Conservation (phyloP, 352 stramenopile genomes). For the Pythium vanterpoolii region DNA sequence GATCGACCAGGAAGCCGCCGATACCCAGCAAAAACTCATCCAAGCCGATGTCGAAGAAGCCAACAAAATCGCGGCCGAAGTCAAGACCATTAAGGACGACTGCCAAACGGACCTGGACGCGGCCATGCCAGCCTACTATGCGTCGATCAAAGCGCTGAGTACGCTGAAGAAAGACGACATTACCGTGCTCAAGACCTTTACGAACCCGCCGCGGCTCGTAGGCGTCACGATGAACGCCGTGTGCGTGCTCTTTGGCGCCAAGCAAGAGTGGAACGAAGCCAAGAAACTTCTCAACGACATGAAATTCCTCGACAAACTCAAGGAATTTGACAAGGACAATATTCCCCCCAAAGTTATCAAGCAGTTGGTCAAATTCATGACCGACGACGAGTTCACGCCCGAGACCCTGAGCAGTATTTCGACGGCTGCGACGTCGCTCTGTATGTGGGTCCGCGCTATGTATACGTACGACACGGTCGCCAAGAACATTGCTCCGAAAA, state of each 20-base stretch:
- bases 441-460: conserved; percentile 94
- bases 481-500: conserved; percentile 93
- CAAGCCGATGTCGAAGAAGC: conserved; percentile 89
- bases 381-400: conserved; percentile 88
- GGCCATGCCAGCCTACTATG: conserved; percentile 91
- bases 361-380: conserved; percentile 89
- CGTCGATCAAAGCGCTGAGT: conserved; percentile 88
- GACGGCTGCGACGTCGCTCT: conserved; percentile 88
- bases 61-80: conserved; percentile 89
- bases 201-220: conserved; percentile 85
- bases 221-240: conserved; percentile 92
- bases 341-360: conserved; percentile 85
- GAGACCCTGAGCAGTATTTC: conserved; percentile 90
- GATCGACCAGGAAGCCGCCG: conserved; percentile 89
- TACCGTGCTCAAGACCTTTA: conserved; percentile 91
- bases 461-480: conserved; percentile 93
- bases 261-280: conserved; percentile 91
- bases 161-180: conserved; percentile 92
- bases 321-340: conserved; percentile 88
- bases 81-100: conserved; percentile 93
- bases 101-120: conserved; percentile 92
- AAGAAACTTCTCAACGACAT: conserved; percentile 91
- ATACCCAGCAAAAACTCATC: conserved; percentile 89
- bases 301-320: conserved; percentile 90
- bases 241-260: conserved; percentile 84